Evolutionary conservation across 768 basidiomycete species (phyloP).

Genomic region (Trametes cinnabarina): DNA sequence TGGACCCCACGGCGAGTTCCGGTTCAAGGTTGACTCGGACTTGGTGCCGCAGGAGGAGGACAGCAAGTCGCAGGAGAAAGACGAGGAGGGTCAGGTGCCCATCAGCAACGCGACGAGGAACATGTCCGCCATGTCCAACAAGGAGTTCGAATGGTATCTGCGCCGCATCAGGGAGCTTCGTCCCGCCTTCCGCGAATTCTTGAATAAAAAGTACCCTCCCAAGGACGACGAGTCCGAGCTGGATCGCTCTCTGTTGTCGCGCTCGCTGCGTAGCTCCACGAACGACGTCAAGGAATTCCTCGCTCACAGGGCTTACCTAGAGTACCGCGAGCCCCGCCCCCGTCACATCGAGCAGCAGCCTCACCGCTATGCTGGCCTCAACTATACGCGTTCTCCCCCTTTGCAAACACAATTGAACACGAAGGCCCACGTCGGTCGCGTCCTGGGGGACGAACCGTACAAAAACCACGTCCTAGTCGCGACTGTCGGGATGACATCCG

Average conservation of each 20-base stretch:
- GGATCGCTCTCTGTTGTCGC: conserved; percentile 1
- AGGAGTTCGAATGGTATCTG: conserved; percentile 59
- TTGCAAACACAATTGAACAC: conserved; percentile 55
- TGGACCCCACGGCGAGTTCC: conserved; percentile 32
- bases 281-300: conserved; percentile 39
- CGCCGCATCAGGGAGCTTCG: conserved; percentile 55
- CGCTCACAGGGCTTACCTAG: conserved; percentile 26
- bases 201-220: conserved; percentile 29
- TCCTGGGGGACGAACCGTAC: conserved; percentile 26
- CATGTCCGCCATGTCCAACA: conserved; percentile 56
- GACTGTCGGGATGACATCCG: conserved; percentile 45
- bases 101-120: conserved; percentile 38
- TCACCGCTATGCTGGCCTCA: conserved; percentile 60
- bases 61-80: not conserved
- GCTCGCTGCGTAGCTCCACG: conserved; percentile 6
- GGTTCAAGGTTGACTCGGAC: conserved; percentile 47
- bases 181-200: conserved; percentile 50
- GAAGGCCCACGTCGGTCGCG: conserved; percentile 56
- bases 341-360: conserved; percentile 59
- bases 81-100: conserved; percentile 3
- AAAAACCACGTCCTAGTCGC: conserved; percentile 31
- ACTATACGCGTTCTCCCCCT: conserved; percentile 52
- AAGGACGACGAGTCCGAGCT: conserved; percentile 4
- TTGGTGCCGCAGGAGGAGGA: conserved; percentile 27
- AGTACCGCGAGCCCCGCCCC: conserved; percentile 27